Base-by-base conservation (phyloP, 148 eudicot species). In the Rhododendron williamsianum region DNA sequence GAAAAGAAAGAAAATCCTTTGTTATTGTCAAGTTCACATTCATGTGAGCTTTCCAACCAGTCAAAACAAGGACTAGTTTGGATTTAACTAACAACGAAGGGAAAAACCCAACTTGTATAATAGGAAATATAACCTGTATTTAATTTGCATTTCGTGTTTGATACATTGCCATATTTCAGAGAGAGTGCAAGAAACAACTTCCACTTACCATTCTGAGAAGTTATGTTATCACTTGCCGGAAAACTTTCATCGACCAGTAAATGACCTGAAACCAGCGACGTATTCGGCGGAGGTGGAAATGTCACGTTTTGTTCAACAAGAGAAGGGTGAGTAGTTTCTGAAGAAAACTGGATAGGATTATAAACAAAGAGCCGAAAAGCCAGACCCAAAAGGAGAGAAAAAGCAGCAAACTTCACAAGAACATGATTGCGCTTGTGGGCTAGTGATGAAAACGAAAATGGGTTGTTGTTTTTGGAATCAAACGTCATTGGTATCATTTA, bases 351-450 rank as follows among this genome's bases (percentile, higher is more conserved):
- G 23, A 91, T 9, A 72, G 91, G 89, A 77, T 82, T 89, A 1
- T 92, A 91, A 81, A 90, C 88, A 45, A 89, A 87, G 15, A 96
- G 79, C 51, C 88, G 90, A 86, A 90, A 90, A 30, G 91, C 90
- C 45, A 94, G 52, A 52, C 93, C 97, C 80, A 93, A 36, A 4
- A 93, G 60, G 81, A 93, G 87, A 84, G 89, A 87, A 25, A 89
- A 80, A 78, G 90, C 85, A 13, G 81, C 88, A 86, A 94, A 83
- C 71, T 93, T 94, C 25, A 91, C 87, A 73, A 91, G 78, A 21
- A 87, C 43, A 9, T 88, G 89, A 52, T 84, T 88, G 30, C 87
- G 89, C 84, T 92, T 92, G 87, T 87, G 38, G 72, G 48, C 8
- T 36, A 35, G 41, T 25, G 83, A 46, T 18, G 78, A 73, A 56